Conservation (phyloP, 768 basidiomycete species). For the Mycena amicta region DNA sequence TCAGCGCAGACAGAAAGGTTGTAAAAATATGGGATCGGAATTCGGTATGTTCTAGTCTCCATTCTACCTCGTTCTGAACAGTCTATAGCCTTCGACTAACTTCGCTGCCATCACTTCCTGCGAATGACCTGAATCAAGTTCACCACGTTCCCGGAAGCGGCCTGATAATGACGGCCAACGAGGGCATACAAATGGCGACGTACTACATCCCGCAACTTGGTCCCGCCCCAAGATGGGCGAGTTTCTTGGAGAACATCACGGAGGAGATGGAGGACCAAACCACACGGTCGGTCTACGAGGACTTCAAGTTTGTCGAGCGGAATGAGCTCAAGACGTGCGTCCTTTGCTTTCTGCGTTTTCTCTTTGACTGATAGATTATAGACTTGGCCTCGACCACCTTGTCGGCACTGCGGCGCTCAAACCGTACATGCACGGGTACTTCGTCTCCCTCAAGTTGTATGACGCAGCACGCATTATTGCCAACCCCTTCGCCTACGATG, state of each 20-base stretch:
- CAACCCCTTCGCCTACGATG: conserved; percentile 94
- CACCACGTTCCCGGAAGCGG: conserved; percentile 91
- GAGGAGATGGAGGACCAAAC: conserved; percentile 97
- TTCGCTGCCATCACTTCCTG: conserved; percentile 92
- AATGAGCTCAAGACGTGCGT: conserved; percentile 82
- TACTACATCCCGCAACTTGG: conserved; percentile 97
- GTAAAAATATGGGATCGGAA: conserved; percentile 96
- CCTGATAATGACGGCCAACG: conserved; percentile 88
- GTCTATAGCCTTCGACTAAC: conserved; percentile 73
- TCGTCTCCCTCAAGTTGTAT: conserved; percentile 93
- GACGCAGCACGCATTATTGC: conserved; percentile 93
- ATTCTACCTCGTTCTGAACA: conserved; percentile 4
- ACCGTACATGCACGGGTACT: conserved; percentile 99
- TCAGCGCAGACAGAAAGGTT: conserved; percentile 95
- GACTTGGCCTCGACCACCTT: conserved; percentile 93
- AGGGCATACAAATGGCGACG: conserved; percentile 93
- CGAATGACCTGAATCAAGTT: conserved; percentile 85
- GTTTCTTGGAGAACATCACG: conserved; percentile 97
- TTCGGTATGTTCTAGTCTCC: conserved; percentile 51
- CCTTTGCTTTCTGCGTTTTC: background rate
- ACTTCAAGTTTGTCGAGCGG: conserved; percentile 96
- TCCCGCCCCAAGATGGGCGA: conserved; percentile 94
- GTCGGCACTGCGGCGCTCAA: conserved; percentile 94
- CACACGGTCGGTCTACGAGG: conserved; percentile 81
- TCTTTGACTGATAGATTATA: conserved; percentile 31